Conservation (phyloP, 768 basidiomycete genomes). For the Cyclocybe aegerita region DNA sequence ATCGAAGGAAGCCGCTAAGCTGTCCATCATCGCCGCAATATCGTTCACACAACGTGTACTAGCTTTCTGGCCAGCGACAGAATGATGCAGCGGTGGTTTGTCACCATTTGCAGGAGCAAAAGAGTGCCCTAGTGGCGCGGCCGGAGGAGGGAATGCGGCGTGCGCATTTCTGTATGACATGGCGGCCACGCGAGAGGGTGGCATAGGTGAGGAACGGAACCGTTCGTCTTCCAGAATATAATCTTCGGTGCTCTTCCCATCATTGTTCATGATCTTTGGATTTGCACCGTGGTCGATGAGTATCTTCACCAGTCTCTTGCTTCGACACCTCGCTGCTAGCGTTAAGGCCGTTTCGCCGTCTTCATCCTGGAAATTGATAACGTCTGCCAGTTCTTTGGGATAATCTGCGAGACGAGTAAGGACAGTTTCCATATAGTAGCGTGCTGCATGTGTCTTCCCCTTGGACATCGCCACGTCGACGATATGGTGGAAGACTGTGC, state of each 20-base stretch:
- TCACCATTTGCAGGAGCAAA: constrained; percentile 56
- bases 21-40: constrained; percentile 83
- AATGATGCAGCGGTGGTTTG: constrained; percentile 79
- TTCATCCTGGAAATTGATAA: constrained; percentile 99
- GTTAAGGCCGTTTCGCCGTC: constrained; percentile 98
- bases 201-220: constrained; percentile 87
- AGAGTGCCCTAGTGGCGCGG: constrained; percentile 37
- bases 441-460: constrained; percentile 94
- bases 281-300: constrained; percentile 96
- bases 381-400: constrained; percentile 94
- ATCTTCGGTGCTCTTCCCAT: constrained; percentile 96
- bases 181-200: constrained; percentile 60
- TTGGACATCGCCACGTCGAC: constrained; percentile 97
- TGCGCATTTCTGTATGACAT: constrained; percentile 79
- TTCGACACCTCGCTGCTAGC: constrained; percentile 92
- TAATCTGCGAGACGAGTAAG: constrained; percentile 85
- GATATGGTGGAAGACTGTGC: constrained; percentile 97
- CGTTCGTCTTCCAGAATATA: constrained; percentile 99
- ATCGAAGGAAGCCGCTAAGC: constrained; percentile 87
- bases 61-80: constrained; percentile 80
- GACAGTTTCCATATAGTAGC: constrained; percentile 99
- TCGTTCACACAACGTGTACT: constrained; percentile 85
- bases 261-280: constrained; percentile 90
- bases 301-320: constrained; percentile 92
- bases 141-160: constrained; percentile 50